Percentiles rank a stretch among this genome's conserved stretches.
Evolutionary conservation across 768 basidiomycete genomes (phyloP).

Genomic region (Hortiboletus campestris): DNA sequence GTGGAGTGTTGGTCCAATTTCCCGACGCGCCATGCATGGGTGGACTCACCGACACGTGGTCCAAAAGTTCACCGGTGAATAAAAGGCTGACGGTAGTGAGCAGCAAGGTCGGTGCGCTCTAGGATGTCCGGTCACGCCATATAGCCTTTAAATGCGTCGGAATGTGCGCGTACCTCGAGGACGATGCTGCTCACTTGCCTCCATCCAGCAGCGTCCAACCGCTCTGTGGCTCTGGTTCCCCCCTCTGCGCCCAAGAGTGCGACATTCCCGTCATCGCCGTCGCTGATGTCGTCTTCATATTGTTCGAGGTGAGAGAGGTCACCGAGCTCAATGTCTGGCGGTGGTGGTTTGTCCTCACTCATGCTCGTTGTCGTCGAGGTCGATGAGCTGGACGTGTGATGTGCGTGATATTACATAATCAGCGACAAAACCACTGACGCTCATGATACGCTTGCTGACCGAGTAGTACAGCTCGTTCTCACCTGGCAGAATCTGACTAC

Average conservation of each 20-base stretch:
- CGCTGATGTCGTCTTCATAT: not conserved
- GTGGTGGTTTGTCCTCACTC: slow-evolving; percentile 1
- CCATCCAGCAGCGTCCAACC: slow-evolving; percentile 38
- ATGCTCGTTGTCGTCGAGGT: too few species aligned
- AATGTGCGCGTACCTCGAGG: slow-evolving; percentile 54
- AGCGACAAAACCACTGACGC: slow-evolving; percentile 27
- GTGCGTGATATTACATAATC: slow-evolving; percentile 25
- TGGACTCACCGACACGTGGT: slow-evolving; percentile 74
- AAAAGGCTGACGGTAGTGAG: slow-evolving; percentile 81
- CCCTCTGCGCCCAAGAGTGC: slow-evolving; percentile 42
- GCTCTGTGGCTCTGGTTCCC: too few species aligned
- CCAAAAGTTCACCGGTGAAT: slow-evolving; percentile 88
- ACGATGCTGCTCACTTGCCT: slow-evolving; percentile 60
- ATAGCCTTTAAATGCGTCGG: not conserved
- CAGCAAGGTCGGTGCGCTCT: slow-evolving; percentile 88
- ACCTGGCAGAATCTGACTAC: too few species aligned
- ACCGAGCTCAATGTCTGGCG: not conserved
- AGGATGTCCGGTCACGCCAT: slow-evolving; percentile 7
- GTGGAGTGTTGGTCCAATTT: slow-evolving; percentile 1
- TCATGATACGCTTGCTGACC: slow-evolving; percentile 17
- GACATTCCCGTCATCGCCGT: slow-evolving; percentile 37
- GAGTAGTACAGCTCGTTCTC: too few species aligned
- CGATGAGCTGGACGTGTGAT: too few species aligned
- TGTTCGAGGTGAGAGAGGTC: not conserved
- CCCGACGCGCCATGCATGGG: slow-evolving; percentile 3